Conservation (phyloP, 257 asterid genomes). For the Solanum sparsipilum region DNA sequence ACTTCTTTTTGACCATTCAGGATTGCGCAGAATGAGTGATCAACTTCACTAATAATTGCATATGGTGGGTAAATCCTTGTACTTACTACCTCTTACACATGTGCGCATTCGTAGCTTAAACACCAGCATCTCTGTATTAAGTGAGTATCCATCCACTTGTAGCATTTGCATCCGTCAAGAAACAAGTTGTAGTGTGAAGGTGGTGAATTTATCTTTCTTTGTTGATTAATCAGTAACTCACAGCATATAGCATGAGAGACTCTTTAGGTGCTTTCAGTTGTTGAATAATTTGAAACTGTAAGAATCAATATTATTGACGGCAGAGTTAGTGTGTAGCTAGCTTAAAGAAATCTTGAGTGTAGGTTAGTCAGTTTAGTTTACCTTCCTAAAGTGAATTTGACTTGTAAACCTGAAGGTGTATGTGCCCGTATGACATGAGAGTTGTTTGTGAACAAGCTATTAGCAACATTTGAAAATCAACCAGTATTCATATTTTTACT, state of each 20-base stretch:
- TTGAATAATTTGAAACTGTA: not conserved
- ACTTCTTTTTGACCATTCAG: slow-evolving; percentile 10
- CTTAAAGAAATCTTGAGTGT: not conserved
- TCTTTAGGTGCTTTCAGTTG: not conserved
- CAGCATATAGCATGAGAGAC: not conserved
- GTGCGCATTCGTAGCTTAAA: not conserved
- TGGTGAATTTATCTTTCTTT: not conserved
- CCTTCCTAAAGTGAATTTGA: not conserved
- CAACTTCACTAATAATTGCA: slow-evolving; percentile 1
- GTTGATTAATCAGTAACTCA: not conserved
- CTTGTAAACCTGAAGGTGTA: not conserved
- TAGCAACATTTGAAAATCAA: not conserved
- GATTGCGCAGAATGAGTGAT: slow-evolving; percentile 20
- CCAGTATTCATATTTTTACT: not conserved
- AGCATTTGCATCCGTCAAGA: not conserved
- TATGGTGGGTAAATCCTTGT: not conserved
- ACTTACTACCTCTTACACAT: not conserved
- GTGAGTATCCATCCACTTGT: not conserved
- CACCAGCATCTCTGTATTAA: not conserved
- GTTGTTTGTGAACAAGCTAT: not conserved
- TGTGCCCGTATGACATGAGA: not conserved
- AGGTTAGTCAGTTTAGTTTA: not conserved
- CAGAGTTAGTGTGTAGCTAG: not conserved
- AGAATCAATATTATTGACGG: not conserved
- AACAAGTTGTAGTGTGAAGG: not conserved